Base-by-base conservation (phyloP, 768 basidiomycete species). In the Rubroboletus satanas region DNA sequence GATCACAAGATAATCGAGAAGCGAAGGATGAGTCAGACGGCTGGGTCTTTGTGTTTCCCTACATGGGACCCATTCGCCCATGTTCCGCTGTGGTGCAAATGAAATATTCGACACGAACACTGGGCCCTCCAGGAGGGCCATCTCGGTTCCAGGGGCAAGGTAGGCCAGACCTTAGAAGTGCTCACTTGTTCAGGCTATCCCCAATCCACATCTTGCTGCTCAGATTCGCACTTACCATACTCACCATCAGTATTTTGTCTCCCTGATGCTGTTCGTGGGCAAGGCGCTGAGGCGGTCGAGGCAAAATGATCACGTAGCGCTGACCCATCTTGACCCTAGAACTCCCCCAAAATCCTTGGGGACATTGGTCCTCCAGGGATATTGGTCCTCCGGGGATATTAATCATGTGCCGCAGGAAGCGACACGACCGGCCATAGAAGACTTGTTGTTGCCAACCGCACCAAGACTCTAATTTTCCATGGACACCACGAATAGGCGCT, bases 1-100 rank as follows among this genome's bases (percentile, higher is more conserved):
- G 80, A 98, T 97, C 90, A 96, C 78, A 84, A 90, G 74, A 90
- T 93, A 46, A 96, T 98, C 72, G 45, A 35, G 60, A 60, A 67
- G 54, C 62, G 28, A 54, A 33, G 46, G 35, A 51, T 18, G 42
- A 50, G 43, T 49, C 28, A 39, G 54, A 38, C 33, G 14, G 26
- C 35, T 49, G 35, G 43, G 39, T 35, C 18, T 41, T 21, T 21
- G 32, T 9, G 17, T 36, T 36, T 43, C 42, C 54, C 46, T 43
- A 43, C 52, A 26, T 38, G 28, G 41, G 41, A 35, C 51, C 18
- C 18, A 14, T 18, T 35, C 21, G 6, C 31, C 50, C 14, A 49
- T 12, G 9, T 29, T 32, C 35, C 45, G 32, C 33, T 32, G 8
- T 10, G n/a, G 32, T 23, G 38, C 21, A 44, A 38, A 47, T 15